These are phyloP conservation scores for Filobasidium uniguttulatum DNA, from an alignment of 1,284 basidiomycete species.

Conservation along the genomic window DNA sequence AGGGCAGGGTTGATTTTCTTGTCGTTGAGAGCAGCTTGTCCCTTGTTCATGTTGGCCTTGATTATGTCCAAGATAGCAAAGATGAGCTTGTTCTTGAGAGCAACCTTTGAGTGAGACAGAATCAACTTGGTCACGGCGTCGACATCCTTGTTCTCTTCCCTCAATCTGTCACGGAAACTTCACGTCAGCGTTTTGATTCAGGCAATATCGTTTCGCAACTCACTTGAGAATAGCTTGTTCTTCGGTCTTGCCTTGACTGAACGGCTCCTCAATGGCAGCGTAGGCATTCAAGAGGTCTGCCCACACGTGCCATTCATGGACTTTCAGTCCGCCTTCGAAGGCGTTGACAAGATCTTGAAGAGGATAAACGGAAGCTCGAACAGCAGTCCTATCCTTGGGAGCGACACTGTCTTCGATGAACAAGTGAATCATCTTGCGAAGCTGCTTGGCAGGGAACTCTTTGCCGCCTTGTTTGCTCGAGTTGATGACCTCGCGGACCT, in stretches of 20 bases:
- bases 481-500: constrained; percentile 66
- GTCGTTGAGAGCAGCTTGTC: constrained; percentile 37
- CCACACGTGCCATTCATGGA: constrained; percentile 54
- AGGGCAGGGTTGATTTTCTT: constrained; percentile 31
- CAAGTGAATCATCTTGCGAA: constrained; percentile 50
- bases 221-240: constrained; percentile 69
- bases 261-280: constrained; percentile 69
- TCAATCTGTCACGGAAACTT: constrained; percentile 41
- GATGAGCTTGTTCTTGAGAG: constrained; percentile 80
- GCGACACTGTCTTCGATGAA: constrained; percentile 71
- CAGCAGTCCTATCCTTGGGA: constrained; percentile 61
- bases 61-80: constrained; percentile 75
- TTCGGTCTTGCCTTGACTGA: constrained; percentile 69
- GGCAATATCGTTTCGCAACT: not conserved
- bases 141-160: constrained; percentile 85
- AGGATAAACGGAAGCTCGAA: constrained; percentile 56
- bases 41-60: constrained; percentile 51
- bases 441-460: constrained; percentile 66
- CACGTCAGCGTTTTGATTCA: not conserved
- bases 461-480: constrained; percentile 53
- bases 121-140: constrained; percentile 79
- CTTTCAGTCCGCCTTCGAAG: constrained; percentile 70
- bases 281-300: constrained; percentile 35
- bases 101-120: constrained; percentile 88
- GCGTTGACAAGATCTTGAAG: constrained; percentile 68